A percentile compares a stretch with the other conserved stretches of the same genome.
phyloP scores from a whole-genome alignment of 148 eudicot genomes.

The Hydrangea macrophylla region DNA sequence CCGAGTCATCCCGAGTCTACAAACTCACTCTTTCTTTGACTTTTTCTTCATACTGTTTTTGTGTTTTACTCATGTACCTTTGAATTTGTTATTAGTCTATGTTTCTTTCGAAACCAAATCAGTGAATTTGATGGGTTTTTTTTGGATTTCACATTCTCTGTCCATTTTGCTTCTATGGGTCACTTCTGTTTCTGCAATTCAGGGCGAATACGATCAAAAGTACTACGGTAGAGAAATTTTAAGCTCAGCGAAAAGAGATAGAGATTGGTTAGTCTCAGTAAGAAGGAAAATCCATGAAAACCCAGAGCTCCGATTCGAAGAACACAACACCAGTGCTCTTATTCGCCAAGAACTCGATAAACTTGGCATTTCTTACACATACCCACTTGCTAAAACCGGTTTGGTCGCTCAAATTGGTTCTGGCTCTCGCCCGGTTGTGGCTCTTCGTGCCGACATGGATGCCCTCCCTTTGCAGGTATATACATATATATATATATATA shows the following conservation, averaged over 20 bases:
- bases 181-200: conserved; percentile 7
- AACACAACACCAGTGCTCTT: conserved; percentile 72
- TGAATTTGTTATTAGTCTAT: background rate
- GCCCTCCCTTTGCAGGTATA: conserved; percentile 78
- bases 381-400: conserved; percentile 85
- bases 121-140: conserved; percentile 3
- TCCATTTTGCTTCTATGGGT: conserved; percentile 14
- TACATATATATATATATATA: conserved; percentile 7
- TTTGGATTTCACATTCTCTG: background rate
- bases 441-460: conserved; percentile 91
- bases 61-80: background rate
- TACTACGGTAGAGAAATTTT: conserved; percentile 37
- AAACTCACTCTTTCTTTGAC: too few relatives aligned
- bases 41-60: too few relatives aligned
- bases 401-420: conserved; percentile 72
- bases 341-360: conserved; percentile 67
- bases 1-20: too few relatives aligned
- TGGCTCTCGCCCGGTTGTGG: conserved; percentile 63
- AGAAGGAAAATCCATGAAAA: conserved; percentile 76
- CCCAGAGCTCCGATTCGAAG: conserved; percentile 80
- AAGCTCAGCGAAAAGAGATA: conserved; percentile 42
- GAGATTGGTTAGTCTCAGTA: conserved; percentile 61
- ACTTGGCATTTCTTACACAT: conserved; percentile 57
- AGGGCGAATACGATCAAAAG: conserved; percentile 29
- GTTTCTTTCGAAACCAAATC: background rate